Percentiles rank a stretch among this genome's conserved stretches.
phyloP scores from a whole-genome alignment of 495 filamentous ascomycete genomes.

The Neurospora sp. region DNA sequence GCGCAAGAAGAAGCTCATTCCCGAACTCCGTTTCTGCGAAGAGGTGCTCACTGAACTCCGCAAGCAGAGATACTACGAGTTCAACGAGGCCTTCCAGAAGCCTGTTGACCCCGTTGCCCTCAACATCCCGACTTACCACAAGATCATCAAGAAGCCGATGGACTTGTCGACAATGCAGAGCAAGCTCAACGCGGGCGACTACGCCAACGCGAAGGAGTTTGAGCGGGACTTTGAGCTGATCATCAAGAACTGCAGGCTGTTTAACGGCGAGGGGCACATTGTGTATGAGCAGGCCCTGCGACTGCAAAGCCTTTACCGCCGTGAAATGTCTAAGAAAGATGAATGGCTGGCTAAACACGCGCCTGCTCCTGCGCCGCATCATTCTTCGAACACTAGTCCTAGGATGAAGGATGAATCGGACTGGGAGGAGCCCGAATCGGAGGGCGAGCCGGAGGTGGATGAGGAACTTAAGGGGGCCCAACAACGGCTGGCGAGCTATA shows the following conservation, averaged over 20 bases:
- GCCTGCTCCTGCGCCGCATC: conserved; percentile 39
- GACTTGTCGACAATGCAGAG: conserved; percentile 67
- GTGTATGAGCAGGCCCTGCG: conserved; percentile 60
- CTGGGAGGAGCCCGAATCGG: conserved; percentile 31
- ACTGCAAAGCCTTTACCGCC: conserved; percentile 61
- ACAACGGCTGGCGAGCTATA: conserved; percentile 11
- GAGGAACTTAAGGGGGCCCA: conserved; percentile 13
- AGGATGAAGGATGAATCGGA: conserved; percentile 52
- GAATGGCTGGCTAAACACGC: conserved; percentile 67
- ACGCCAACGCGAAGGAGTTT: conserved; percentile 75
- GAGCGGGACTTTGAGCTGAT: conserved; percentile 73
- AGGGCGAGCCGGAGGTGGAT: conserved; percentile 22
- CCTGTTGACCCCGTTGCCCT: conserved; percentile 91
- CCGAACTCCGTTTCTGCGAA: conserved; percentile 84
- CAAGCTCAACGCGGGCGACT: conserved; percentile 73
- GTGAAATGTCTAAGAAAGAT: conserved; percentile 62
- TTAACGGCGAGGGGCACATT: conserved; percentile 73
- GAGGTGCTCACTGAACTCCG: conserved; percentile 67
- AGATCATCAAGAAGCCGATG: conserved; percentile 93
- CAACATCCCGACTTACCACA: conserved; percentile 89
- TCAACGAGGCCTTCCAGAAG: conserved; percentile 60
- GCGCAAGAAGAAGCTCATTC: conserved; percentile 85
- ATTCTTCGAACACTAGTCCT: conserved; percentile 14
- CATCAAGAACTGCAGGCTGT: conserved; percentile 80
- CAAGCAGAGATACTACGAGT: conserved; percentile 56